Evolutionary conservation across 2,329 filamentous ascomycete species (phyloP).

Genomic region (Lachnellula subtilissima): DNA sequence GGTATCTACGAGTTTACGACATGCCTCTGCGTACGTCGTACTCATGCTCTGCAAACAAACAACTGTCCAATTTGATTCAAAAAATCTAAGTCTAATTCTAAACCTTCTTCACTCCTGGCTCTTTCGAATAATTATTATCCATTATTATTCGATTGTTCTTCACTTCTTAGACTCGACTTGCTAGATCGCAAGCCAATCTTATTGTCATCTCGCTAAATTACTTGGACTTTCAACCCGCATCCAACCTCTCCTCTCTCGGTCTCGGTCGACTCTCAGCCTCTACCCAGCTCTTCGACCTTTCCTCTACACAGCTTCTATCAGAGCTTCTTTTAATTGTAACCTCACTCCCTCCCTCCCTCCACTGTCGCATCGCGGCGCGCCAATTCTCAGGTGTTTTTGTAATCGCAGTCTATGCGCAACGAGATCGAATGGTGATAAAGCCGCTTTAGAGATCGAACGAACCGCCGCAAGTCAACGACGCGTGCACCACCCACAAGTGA

Average conservation of each 20-base stretch:
- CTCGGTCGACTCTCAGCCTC: constrained; percentile 9
- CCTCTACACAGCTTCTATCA: constrained; percentile 9
- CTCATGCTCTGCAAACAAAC: no score
- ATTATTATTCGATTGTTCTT: no score
- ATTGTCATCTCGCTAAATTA: constrained; percentile 10
- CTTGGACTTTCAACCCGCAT: constrained; percentile 1
- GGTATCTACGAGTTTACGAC: no score
- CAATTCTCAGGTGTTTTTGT: constrained; percentile 2
- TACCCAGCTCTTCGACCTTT: constrained; percentile 9
- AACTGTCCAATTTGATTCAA: no score
- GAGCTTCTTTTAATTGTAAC: constrained; percentile 10
- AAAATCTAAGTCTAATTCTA: no score
- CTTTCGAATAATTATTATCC: no score
- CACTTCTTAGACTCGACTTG: not conserved
- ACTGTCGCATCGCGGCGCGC: constrained; percentile 20
- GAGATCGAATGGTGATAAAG: constrained; percentile 8
- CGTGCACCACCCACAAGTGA: constrained; percentile 7
- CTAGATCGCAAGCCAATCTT: constrained; percentile 6
- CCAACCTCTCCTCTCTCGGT: not conserved
- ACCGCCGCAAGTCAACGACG: constrained; percentile 15
- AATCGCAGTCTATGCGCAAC: constrained; percentile 15
- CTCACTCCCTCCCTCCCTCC: constrained; percentile 12
- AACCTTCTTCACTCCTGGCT: no score
- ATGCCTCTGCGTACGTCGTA: no score
- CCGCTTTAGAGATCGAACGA: constrained; percentile 12